Conservation (phyloP, 116 monocot species). For the Zostera marina region DNA sequence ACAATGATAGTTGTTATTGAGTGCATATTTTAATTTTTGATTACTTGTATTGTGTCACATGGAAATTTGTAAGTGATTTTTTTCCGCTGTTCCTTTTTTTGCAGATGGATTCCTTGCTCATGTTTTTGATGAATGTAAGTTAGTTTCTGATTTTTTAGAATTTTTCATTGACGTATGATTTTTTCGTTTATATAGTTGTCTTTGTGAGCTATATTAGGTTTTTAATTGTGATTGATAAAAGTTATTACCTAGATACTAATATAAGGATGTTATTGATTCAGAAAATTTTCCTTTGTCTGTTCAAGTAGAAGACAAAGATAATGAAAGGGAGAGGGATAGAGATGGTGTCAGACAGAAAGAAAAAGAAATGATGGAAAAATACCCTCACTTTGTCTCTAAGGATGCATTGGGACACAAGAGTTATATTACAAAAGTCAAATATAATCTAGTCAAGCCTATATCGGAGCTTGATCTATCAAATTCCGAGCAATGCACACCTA, state of each 20-base stretch:
- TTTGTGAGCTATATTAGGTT: neutral
- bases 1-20: neutral
- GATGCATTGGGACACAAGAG: constrained; percentile 20
- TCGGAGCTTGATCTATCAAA: constrained; percentile 87
- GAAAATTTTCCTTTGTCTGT: constrained; percentile 33
- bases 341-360: constrained; percentile 51
- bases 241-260: constrained; percentile 6
- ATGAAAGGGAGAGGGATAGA: constrained; percentile 36
- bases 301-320: constrained; percentile 61
- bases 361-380: constrained; percentile 50
- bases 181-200: neutral
- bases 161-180: neutral
- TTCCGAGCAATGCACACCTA: constrained; percentile 67
- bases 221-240: constrained; percentile 7
- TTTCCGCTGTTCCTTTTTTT: constrained; percentile 7
- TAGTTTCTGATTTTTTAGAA: constrained; percentile 1
- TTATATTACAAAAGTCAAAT: constrained; percentile 52
- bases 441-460: constrained; percentile 52
- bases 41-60: constrained; percentile 1
- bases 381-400: constrained; percentile 26
- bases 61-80: constrained; percentile 6
- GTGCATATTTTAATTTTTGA: neutral
- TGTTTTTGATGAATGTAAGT: constrained; percentile 83
- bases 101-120: constrained; percentile 90
- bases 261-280: constrained; percentile 26